These are phyloP conservation scores for Plectosphaerella sp. DNA, from an alignment of 2,329 filamentous ascomycete genomes.

Conservation along the genomic window DNA sequence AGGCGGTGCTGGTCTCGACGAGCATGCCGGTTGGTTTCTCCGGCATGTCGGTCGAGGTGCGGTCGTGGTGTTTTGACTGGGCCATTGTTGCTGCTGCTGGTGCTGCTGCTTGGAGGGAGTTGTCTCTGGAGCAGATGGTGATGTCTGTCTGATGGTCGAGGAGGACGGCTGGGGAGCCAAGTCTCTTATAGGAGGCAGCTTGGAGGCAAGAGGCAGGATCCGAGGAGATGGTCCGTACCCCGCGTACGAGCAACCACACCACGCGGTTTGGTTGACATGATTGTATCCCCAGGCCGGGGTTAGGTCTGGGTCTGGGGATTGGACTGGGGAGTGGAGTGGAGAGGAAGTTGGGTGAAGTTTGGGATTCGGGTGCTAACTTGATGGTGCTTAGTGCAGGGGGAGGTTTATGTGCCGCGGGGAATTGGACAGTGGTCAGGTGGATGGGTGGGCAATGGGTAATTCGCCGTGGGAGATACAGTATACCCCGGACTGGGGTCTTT, in stretches of 20 bases:
- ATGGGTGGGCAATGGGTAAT: neutral
- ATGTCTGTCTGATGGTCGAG: neutral
- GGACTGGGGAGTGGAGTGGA: neutral
- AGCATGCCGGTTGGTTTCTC: slow-evolving; percentile 19
- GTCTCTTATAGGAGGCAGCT: neutral
- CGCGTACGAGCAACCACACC: neutral
- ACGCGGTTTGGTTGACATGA: neutral
- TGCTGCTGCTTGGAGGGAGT: too few relatives aligned
- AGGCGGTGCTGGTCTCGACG: slow-evolving; percentile 29
- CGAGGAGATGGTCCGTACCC: neutral
- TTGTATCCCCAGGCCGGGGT: neutral
- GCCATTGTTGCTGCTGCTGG: neutral
- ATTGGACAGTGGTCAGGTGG: neutral
- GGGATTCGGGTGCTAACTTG: neutral
- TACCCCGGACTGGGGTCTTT: neutral
- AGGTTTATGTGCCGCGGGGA: neutral
- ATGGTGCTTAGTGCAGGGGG: neutral
- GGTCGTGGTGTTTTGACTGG: neutral
- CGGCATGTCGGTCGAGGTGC: neutral
- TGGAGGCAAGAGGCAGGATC: neutral
- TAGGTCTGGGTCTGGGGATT: neutral
- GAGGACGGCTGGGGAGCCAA: neutral
- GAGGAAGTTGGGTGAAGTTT: neutral
- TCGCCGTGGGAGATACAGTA: too few relatives aligned
- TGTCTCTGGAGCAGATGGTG: neutral